Base-by-base conservation (phyloP, 768 basidiomycete genomes). In the Candolleomyces efflorescens region DNA sequence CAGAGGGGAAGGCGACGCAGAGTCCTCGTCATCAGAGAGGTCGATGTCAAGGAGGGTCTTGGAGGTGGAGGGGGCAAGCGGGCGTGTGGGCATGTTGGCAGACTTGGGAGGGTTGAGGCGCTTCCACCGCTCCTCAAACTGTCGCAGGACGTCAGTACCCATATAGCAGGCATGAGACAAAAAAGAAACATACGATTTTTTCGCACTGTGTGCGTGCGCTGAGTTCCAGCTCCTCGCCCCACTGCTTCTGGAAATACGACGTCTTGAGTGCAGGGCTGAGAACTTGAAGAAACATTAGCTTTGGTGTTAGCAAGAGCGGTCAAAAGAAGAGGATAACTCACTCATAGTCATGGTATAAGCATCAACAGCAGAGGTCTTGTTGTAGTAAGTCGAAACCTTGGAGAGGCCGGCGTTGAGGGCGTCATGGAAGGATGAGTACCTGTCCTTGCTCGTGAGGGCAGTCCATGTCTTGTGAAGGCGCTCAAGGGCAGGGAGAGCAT, bases 401-500 rank as follows among this genome's bases (percentile, higher is more conserved):
- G 3, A 56, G 0, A 66, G 38, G 1, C 57, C 73, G 1, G 60
- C 67, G 9, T 62, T 39, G 6, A 73, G 60, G 5, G 66, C 72
- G n/a, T 47, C 27, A 0, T 49, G 26, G 41, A 70, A 72, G 22
- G 47, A 32, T 3, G 24, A n/a, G 61, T 68, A 72, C 53, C 64
- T 64, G 0, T 52, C 41, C 5, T 51, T 58, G 0, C 38, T 27
- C 1, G 54, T 20, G 3, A 51, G 47, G n/a, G 37, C 60, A 3
- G 62, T 57, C 73, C 71, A 75, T 0, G 62, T 63, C 3, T 59
- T 55, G 55, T 73, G 67, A 0, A 75, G 63, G 0, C 54, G 60
- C 54, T 74, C 70, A 27, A 75, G 65, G 0, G 71, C 71, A 32
- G 74, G 73, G 20, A 74, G 60, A 0, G 64, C 71, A 27, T 53